These are phyloP conservation scores for Cladosporium sp. DNA, from an alignment of 2,329 filamentous ascomycete species.

Conservation along the genomic window DNA sequence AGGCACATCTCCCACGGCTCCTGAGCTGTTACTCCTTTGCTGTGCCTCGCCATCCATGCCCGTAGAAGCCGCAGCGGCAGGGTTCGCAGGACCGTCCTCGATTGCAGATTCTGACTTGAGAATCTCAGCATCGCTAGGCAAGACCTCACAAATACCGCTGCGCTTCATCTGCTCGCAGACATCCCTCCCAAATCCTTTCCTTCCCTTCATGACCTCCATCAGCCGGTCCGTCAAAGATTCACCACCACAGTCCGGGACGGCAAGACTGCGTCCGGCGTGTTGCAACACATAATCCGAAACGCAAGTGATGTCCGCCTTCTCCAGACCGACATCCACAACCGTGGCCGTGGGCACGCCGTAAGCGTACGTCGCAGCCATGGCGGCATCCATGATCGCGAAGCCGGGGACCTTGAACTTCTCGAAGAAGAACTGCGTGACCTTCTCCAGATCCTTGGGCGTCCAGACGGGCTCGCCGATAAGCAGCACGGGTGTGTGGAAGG, in stretches of 20 bases:
- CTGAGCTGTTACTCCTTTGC: constrained; percentile 36
- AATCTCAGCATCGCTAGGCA: constrained; percentile 51
- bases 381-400: constrained; percentile 85
- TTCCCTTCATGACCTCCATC: constrained; percentile 55
- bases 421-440: constrained; percentile 89
- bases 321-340: constrained; percentile 84
- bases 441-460: constrained; percentile 83
- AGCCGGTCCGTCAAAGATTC: constrained; percentile 79
- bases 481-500: constrained; percentile 90
- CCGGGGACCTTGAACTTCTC: constrained; percentile 95
- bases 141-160: constrained; percentile 59
- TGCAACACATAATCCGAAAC: constrained; percentile 78
- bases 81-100: constrained; percentile 43
- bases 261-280: constrained; percentile 59
- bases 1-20: constrained; percentile 41
- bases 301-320: constrained; percentile 90
- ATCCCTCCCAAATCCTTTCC: constrained; percentile 55
- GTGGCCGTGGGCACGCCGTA: constrained; percentile 81
- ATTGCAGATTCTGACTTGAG: constrained; percentile 44
- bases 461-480: constrained; percentile 86
- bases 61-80: constrained; percentile 54
- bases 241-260: constrained; percentile 69
- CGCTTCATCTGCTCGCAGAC: constrained; percentile 65
- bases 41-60: constrained; percentile 46
- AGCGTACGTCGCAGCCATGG: constrained; percentile 72